Evolutionary conservation across 1,139 yeast genomes (phyloP).

Genomic region (Geotrichum klebahnii): DNA sequence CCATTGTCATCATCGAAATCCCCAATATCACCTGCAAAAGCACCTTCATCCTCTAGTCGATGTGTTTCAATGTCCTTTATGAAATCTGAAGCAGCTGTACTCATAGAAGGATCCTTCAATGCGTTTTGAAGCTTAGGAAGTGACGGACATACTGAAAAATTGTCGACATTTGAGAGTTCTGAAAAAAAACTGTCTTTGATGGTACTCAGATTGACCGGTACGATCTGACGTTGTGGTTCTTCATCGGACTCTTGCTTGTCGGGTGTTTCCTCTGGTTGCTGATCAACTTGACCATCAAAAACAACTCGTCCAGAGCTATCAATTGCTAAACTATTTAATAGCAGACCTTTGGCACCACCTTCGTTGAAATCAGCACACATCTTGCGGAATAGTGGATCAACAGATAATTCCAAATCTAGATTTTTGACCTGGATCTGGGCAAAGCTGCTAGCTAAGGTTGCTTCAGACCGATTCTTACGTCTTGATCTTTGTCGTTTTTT

Average conservation of each 20-base stretch:
- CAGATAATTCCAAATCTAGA: slow-evolving; percentile 69
- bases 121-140: slow-evolving; percentile 55
- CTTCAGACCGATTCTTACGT: slow-evolving; percentile 38
- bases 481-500: slow-evolving; percentile 28
- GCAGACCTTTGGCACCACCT: slow-evolving; percentile 85
- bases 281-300: slow-evolving; percentile 47
- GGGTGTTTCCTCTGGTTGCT: slow-evolving; percentile 26
- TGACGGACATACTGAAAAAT: slow-evolving; percentile 58
- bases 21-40: slow-evolving; percentile 25
- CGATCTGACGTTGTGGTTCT: slow-evolving; percentile 12
- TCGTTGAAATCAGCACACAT: slow-evolving; percentile 91
- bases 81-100: slow-evolving; percentile 26
- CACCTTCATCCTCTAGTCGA: slow-evolving; percentile 12
- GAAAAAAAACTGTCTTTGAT: slow-evolving; percentile 27
- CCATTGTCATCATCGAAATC: slow-evolving; percentile 26
- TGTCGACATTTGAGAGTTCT: slow-evolving; percentile 37
- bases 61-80: slow-evolving; percentile 26
- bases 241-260: slow-evolving; percentile 15
- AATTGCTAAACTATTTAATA: slow-evolving; percentile 64
- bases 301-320: slow-evolving; percentile 59
- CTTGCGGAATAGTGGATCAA: slow-evolving; percentile 85
- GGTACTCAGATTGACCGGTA: slow-evolving; percentile 20
- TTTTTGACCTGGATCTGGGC: slow-evolving; percentile 62
- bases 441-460: slow-evolving; percentile 52
- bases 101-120: slow-evolving; percentile 48